phyloP scores from a whole-genome alignment of 2,329 filamentous ascomycete genomes.

The Sporothrix humicola region DNA sequence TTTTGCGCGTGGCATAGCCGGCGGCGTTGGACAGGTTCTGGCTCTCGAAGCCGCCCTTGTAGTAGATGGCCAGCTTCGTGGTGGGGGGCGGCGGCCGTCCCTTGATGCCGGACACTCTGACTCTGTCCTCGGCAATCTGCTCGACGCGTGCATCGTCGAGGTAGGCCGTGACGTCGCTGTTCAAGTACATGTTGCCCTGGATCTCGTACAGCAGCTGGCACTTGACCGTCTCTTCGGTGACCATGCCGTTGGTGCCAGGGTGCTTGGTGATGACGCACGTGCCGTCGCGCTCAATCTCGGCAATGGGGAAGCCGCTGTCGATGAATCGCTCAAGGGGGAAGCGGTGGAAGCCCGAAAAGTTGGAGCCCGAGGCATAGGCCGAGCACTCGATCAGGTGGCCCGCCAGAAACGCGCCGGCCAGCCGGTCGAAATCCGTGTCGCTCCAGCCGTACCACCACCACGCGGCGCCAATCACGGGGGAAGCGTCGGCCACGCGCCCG shows the following conservation, averaged over 20 bases:
- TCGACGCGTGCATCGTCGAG: constrained; percentile 47
- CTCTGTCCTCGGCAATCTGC: constrained; percentile 46
- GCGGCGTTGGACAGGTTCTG: constrained; percentile 54
- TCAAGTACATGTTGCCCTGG: constrained; percentile 51
- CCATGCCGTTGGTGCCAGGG: constrained; percentile 46
- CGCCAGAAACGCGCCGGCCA: constrained; percentile 58
- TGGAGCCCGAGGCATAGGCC: constrained; percentile 59
- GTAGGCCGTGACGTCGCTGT: constrained; percentile 55
- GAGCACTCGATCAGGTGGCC: constrained; percentile 61
- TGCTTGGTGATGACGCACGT: constrained; percentile 47
- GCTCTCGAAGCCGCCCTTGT: constrained; percentile 54
- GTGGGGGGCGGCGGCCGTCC: constrained; percentile 55
- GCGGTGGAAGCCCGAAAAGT: constrained; percentile 60
- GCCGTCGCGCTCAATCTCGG: constrained; percentile 47
- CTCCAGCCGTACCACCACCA: constrained; percentile 62
- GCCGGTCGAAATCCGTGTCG: constrained; percentile 53
- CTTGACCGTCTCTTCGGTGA: constrained; percentile 41
- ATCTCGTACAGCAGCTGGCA: constrained; percentile 38
- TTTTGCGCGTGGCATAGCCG: constrained; percentile 55
- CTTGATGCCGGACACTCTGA: constrained; percentile 49
- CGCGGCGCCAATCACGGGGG: constrained; percentile 61
- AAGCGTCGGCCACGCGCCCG: constrained; percentile 50
- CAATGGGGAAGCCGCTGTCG: constrained; percentile 48
- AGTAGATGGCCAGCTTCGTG: constrained; percentile 59
- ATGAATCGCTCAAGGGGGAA: constrained; percentile 41